phyloP scores from a whole-genome alignment of 73 alveolate species.

The Paramecium octaurelia region DNA sequence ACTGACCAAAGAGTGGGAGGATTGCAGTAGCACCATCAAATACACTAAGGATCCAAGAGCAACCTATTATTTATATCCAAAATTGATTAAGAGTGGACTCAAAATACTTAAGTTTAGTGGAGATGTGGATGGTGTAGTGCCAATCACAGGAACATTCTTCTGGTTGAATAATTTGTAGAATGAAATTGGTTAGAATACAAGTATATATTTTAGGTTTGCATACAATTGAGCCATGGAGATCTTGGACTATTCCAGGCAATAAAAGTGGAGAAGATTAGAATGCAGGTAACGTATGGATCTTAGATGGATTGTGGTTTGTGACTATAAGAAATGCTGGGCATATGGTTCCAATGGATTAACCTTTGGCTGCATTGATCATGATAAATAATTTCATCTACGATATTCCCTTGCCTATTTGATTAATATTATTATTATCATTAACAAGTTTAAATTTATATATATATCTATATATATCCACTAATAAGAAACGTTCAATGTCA shows the following conservation, averaged over 20 bases:
- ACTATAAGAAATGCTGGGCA: slow-evolving; percentile 90
- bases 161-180: neutral
- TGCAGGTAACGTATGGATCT: slow-evolving; percentile 34
- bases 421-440: neutral
- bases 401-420: neutral
- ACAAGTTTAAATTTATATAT: no score
- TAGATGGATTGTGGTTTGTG: slow-evolving; percentile 73
- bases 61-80: neutral
- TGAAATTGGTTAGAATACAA: neutral
- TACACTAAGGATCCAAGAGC: neutral
- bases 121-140: slow-evolving; percentile 10
- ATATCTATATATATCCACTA: no score
- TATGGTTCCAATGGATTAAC: slow-evolving; percentile 94
- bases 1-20: neutral
- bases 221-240: slow-evolving; percentile 17
- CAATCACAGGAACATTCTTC: slow-evolving; percentile 7
- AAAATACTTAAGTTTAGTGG: slow-evolving; percentile 28
- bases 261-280: slow-evolving; percentile 3
- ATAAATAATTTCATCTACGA: slow-evolving; percentile 66
- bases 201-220: neutral
- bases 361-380: slow-evolving; percentile 75
- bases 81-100: neutral
- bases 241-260: slow-evolving; percentile 16
- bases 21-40: neutral
- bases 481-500: no score